Evolutionary conservation across 495 filamentous ascomycete species (phyloP), one percentile per base, ranked within the genome.

Genomic region (Amphirosellinia nigrospora): DNA sequence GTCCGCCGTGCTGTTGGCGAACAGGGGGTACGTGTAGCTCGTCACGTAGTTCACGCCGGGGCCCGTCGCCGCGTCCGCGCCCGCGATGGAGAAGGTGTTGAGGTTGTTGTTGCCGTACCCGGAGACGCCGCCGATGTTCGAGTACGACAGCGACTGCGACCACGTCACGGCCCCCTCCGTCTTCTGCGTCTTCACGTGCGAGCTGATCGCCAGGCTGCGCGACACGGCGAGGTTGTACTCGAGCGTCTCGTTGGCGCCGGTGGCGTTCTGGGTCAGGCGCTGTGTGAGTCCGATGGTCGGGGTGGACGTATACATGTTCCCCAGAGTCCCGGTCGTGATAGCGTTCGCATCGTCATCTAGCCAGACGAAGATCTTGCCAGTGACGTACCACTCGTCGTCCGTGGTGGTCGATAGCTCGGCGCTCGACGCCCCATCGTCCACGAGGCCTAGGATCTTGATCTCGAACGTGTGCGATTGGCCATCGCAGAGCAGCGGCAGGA

Each of bases 361-460:
- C 86, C 92, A 97, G n/a, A 95, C 70, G 75, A 96, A 95, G 30
- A 96, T 86, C 72, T 94, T 96, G 10, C 92, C 94, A 0, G 92
- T 94, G 10, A 97, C 89, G 48, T 92, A 86, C 94, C 94, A 97
- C 73, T 89, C 88, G 43, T 83, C 85, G 23, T 86, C 87, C 11
- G 94, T 89, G 0, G 84, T 85, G 10, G 88, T 78, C 0, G 89
- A 88, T 19, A 95, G 79, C 10, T 77, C 78, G 1, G 83, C 82
- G 11, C 65, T 72, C n/a, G 77, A 75, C 23, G 75, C 70, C 8
- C 80, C 80, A 52, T 86, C 83, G 58, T 89, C 86, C 67, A 89
- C 78, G 16, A 95, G 79, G 0, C 93, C 91, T 4, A 84, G 85
- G 0, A 97, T 82, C 38, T 84, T 80, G 50, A 97, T 92, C 67